Base-by-base conservation (phyloP, 2,329 filamentous ascomycete genomes). In the Phyllosticta citriasiana region DNA sequence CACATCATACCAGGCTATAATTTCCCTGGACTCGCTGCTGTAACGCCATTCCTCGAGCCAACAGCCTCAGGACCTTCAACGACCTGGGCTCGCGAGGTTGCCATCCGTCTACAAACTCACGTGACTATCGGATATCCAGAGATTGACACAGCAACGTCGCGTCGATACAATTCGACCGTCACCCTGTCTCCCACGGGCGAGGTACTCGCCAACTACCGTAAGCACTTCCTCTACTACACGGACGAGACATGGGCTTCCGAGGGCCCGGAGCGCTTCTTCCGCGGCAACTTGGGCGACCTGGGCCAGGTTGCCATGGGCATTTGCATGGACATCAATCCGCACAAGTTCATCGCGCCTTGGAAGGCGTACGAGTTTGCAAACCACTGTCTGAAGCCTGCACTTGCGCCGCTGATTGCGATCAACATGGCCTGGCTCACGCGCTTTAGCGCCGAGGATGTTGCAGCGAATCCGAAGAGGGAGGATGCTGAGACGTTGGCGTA, bases 41-140 rank as follows among this genome's bases (percentile, higher is more conserved):
- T 93, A 53, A 73, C 74, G 1, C 87, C 88, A 0, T 88, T 79
- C 66, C 82, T 93, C 3, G 89, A 94, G 68, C 81, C 79, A 0
- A 82, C 82, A 0, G 80, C 82, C 4, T 77, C 82, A 0, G 89
- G 89, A 0, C 83, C 88, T 59, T 85, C 81, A 6, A 85, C 88
- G 0, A 72, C 87, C 22, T 94, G 89, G 89, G 88, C 88, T 0
- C 78, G 83, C 47, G 83, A 80, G 0, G 83, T 80, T 0, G 89
- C 89, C 0, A 76, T 84, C 24, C 85, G 84, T 66, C 79, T 88
- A 67, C 78, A 85, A 63, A 91, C 88, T 67, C 76, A 80, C 57
- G 87, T 93, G 0, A 81, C 83, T 0, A 83, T 84, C 1, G 89
- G 89, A 0, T 94, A 93, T 60, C 89, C 89, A 0, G 89, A 94